phyloP scores from a whole-genome alignment of 169 alveolate species.

The Haemoproteus tartakovskyi region DNA sequence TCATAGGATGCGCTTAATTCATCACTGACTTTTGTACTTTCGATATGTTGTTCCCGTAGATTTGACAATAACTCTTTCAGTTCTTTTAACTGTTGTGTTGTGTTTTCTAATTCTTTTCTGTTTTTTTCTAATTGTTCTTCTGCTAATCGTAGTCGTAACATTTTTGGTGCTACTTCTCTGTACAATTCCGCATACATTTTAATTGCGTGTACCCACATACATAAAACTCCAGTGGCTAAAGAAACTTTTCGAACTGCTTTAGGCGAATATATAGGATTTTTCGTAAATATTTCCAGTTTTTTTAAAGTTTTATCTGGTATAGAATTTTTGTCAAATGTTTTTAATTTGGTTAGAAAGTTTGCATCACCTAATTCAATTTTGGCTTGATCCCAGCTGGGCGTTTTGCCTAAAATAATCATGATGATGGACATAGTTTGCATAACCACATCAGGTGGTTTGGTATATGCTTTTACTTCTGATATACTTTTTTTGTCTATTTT shows the following conservation, averaged over 20 bases:
- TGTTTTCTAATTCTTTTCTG: conserved; percentile 83
- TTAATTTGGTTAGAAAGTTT: conserved; percentile 86
- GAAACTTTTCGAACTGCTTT: conserved; percentile 86
- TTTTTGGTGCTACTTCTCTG: conserved; percentile 96
- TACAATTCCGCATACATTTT: conserved; percentile 94
- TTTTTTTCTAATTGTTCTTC: conserved; percentile 87
- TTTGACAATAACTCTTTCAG: conserved; percentile 67
- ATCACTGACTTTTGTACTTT: conserved; percentile 68
- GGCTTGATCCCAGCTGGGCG: conserved; percentile 92
- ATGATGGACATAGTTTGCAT: conserved; percentile 91
- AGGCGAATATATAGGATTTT: conserved; percentile 88
- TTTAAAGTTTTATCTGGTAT: conserved; percentile 84
- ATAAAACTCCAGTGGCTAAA: conserved; percentile 92
- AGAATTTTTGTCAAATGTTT: conserved; percentile 88
- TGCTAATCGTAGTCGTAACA: conserved; percentile 84
- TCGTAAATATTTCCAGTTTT: conserved; percentile 85
- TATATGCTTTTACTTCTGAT: conserved; percentile 89
- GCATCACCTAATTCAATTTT: conserved; percentile 92
- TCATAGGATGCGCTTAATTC: conserved; percentile 73
- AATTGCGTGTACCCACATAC: conserved; percentile 95
- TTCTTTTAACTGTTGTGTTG: conserved; percentile 74
- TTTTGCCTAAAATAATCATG: conserved; percentile 89
- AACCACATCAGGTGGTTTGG: conserved; percentile 90
- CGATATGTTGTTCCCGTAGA: conserved; percentile 68
- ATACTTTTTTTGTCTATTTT: conserved; percentile 92